These are phyloP conservation scores for Fusarium miscanthi DNA, from an alignment of 2,329 filamentous ascomycete genomes.

Conservation along the genomic window DNA sequence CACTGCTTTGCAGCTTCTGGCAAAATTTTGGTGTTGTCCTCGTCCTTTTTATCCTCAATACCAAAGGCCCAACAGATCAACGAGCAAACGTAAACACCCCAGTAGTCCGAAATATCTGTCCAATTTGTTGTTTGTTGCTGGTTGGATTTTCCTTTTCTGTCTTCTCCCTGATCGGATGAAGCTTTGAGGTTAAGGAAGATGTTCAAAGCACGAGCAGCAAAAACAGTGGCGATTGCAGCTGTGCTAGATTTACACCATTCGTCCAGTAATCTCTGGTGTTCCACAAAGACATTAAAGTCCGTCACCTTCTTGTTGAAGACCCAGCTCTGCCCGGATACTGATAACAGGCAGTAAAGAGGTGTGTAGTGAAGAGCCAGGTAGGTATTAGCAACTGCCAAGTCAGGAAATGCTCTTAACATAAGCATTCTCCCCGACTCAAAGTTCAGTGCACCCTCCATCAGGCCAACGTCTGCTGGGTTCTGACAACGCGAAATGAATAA, in stretches of 20 bases:
- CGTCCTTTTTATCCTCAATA: slow-evolving; percentile 45
- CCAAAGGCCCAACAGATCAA: slow-evolving; percentile 70
- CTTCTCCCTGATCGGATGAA: not conserved
- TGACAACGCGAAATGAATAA: slow-evolving; percentile 53
- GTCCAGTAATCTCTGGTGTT: slow-evolving; percentile 60
- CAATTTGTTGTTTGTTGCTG: slow-evolving; percentile 33
- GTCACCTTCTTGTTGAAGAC: slow-evolving; percentile 66
- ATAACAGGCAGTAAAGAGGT: slow-evolving; percentile 67
- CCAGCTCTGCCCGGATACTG: slow-evolving; percentile 69
- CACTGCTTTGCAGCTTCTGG: slow-evolving; percentile 49
- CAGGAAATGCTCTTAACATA: slow-evolving; percentile 57
- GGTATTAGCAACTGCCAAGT: slow-evolving; percentile 60
- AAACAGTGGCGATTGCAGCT: slow-evolving; percentile 59
- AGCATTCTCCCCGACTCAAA: slow-evolving; percentile 41
- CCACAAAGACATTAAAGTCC: slow-evolving; percentile 55
- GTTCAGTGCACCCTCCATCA: slow-evolving; percentile 39
- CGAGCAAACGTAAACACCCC: slow-evolving; percentile 66
- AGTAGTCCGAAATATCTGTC: slow-evolving; percentile 62
- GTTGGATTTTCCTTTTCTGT: slow-evolving; percentile 5
- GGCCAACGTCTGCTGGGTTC: slow-evolving; percentile 42
- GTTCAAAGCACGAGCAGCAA: slow-evolving; percentile 64
- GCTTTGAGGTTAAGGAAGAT: slow-evolving; percentile 53
- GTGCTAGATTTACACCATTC: slow-evolving; percentile 58
- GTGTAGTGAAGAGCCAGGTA: slow-evolving; percentile 69
- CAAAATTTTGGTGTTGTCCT: slow-evolving; percentile 33